phyloP scores from a whole-genome alignment of 2,329 filamentous ascomycete species.

The Epichloe gansuensis region DNA sequence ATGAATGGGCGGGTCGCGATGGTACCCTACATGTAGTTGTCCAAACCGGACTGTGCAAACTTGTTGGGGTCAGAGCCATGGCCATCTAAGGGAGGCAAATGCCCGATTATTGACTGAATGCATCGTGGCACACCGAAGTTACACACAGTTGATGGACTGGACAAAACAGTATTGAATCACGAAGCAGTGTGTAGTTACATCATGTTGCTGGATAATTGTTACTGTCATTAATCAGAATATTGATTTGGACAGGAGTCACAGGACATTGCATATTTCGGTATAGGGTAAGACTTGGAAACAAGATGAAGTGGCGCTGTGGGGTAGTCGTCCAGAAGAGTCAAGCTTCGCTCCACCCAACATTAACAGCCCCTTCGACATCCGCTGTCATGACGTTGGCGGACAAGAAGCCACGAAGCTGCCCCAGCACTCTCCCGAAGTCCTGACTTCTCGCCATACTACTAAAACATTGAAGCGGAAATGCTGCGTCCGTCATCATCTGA shows the following conservation, averaged over 20 bases:
- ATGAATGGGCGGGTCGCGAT: neutral
- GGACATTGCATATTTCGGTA: too few relatives aligned
- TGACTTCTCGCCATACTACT: neutral
- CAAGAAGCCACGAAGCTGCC: neutral
- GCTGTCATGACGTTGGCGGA: slow-evolving; percentile 7
- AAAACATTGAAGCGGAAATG: slow-evolving; percentile 17
- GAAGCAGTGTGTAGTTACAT: neutral
- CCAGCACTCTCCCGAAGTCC: neutral
- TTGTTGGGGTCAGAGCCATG: too few relatives aligned
- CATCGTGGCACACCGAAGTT: neutral
- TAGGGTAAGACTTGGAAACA: neutral
- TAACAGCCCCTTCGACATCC: neutral
- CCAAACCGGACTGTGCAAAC: too few relatives aligned
- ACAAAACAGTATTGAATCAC: neutral
- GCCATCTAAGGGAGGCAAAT: too few relatives aligned
- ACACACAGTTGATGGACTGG: neutral
- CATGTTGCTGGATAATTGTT: too few relatives aligned
- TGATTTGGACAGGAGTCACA: too few relatives aligned
- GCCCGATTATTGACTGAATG: neutral
- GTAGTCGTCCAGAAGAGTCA: neutral
- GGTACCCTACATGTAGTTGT: neutral
- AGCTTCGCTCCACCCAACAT: neutral
- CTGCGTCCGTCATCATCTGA: slow-evolving; percentile 15
- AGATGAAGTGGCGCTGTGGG: neutral
- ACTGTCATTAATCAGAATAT: too few relatives aligned